Evolutionary conservation across 768 basidiomycete genomes (phyloP).

Genomic region (Neoboletus magnificus): DNA sequence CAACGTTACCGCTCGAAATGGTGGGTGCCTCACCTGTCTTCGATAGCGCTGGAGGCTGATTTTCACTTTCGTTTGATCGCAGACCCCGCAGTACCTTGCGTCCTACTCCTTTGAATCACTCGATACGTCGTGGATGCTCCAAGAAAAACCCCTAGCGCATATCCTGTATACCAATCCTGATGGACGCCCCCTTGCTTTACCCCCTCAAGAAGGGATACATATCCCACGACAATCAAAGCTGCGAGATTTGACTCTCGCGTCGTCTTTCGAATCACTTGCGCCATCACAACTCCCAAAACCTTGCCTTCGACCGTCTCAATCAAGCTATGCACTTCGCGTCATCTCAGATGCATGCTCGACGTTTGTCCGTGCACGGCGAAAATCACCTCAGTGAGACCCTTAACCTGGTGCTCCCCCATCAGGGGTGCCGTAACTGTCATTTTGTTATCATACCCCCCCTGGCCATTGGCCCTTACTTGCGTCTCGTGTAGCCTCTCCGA

Average conservation of each 20-base stretch:
- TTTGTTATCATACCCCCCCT: background rate
- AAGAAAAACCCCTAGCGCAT: constrained; percentile 10
- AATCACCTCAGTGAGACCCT: constrained; percentile 1
- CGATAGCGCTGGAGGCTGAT: background rate
- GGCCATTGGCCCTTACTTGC: background rate
- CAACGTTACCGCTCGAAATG: constrained; percentile 12
- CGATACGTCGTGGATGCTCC: constrained; percentile 5
- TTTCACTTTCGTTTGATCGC: background rate
- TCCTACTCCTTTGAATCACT: constrained; percentile 9
- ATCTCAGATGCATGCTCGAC: constrained; percentile 25
- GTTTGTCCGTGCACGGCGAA: constrained; percentile 15
- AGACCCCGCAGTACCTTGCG: constrained; percentile 9
- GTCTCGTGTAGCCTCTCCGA: background rate
- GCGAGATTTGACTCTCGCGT: constrained; percentile 9
- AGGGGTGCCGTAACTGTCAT: background rate
- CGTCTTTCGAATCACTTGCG: constrained; percentile 1
- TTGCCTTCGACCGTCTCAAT: constrained; percentile 8
- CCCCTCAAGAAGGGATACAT: constrained; percentile 7
- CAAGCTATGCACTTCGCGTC: constrained; percentile 23
- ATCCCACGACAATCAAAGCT: constrained; percentile 9
- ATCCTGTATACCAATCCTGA: constrained; percentile 19
- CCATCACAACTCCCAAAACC: background rate
- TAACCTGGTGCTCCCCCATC: too few species aligned
- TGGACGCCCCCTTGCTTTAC: constrained; percentile 12
- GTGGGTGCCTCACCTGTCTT: constrained; percentile 3